Conservation (phyloP, 2,329 filamentous ascomycete species). For the Trichoderma citrinoviride region DNA sequence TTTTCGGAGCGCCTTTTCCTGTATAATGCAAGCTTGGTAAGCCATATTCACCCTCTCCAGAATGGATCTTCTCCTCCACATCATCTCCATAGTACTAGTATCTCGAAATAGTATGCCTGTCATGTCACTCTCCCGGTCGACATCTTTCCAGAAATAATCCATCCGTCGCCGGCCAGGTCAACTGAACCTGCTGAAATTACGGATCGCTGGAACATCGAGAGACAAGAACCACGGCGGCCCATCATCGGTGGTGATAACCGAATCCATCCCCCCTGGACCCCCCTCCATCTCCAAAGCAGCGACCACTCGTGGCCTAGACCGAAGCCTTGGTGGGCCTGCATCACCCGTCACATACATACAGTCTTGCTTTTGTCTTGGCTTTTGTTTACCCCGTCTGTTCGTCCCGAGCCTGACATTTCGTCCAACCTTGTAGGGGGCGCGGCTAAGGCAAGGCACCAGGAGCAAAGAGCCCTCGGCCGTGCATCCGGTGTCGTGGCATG, state of each 20-base stretch:
- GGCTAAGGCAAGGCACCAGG: neutral
- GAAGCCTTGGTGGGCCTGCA: neutral
- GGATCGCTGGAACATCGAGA: conserved; percentile 15
- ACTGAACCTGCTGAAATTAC: conserved; percentile 21
- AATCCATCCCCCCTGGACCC: conserved; percentile 11
- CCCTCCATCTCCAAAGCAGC: neutral
- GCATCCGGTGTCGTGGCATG: neutral
- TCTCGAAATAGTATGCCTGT: no score
- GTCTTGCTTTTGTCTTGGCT: no score
- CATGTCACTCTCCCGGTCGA: conserved; percentile 1
- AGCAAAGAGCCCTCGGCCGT: neutral
- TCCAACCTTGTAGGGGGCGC: conserved; percentile 1
- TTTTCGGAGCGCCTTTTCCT: neutral
- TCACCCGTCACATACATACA: neutral
- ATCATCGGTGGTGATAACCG: conserved; percentile 20
- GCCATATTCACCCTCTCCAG: neutral
- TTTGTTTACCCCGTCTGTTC: conserved; percentile 9
- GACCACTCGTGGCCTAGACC: conserved; percentile 8
- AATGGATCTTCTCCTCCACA: no score
- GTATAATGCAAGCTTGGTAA: neutral
- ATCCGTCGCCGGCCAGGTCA: neutral
- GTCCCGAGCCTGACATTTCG: conserved; percentile 1
- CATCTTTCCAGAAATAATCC: conserved; percentile 14
- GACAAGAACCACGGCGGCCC: neutral
- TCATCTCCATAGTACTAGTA: no score